Conservation (phyloP, 805 yeast genomes). For the Ogataea trehaloabstinens region DNA sequence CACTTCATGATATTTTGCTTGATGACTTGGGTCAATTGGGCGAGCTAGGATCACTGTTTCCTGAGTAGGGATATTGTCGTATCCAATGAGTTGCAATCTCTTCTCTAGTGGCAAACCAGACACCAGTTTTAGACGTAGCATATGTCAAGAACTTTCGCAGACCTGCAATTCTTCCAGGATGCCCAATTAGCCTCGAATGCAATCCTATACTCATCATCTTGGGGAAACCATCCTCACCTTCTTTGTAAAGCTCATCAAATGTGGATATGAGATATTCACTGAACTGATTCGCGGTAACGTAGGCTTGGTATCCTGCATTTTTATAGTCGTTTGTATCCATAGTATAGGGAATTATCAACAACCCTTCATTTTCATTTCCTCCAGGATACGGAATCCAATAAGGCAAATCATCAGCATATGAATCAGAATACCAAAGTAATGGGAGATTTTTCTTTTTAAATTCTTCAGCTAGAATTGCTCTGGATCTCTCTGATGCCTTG, state of each 20-base stretch:
- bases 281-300: constrained; percentile 24
- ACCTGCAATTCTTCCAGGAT: constrained; percentile 36
- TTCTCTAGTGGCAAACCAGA: constrained; percentile 38
- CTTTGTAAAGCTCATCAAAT: constrained; percentile 35
- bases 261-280: constrained; percentile 33
- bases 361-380: constrained; percentile 20
- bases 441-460: constrained; percentile 29
- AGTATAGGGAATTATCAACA: constrained; percentile 28
- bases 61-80: constrained; percentile 12
- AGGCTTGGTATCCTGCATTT: constrained; percentile 23
- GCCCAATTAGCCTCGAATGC: constrained; percentile 35
- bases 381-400: constrained; percentile 30
- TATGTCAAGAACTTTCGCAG: constrained; percentile 34
- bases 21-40: constrained; percentile 1
- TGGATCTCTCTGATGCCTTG: constrained; percentile 30
- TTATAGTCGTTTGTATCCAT: constrained; percentile 28
- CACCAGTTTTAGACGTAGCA: constrained; percentile 31
- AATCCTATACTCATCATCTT: constrained; percentile 38
- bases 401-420: constrained; percentile 37
- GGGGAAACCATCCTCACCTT: constrained; percentile 24
- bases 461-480: constrained; percentile 13
- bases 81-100: constrained; percentile 31
- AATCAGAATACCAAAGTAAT: constrained; percentile 34
- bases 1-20: constrained; percentile 10
- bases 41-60: constrained; percentile 2